Conservation (phyloP, 1,284 basidiomycete genomes). For the Omphalotus olearius region DNA sequence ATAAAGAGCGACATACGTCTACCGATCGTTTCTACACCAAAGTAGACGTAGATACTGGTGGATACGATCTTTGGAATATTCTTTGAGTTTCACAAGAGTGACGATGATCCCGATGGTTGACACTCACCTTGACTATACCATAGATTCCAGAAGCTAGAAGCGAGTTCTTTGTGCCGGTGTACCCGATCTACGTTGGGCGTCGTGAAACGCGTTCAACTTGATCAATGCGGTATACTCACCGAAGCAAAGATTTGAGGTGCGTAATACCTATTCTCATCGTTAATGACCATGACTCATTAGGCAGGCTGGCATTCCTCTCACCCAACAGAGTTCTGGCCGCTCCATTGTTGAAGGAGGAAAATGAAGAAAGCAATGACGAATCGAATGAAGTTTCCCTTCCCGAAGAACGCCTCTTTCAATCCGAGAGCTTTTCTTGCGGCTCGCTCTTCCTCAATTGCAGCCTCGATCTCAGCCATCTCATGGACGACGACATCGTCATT, state of each 20-base stretch:
- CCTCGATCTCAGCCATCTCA: conserved; percentile 55
- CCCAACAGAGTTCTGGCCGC: conserved; percentile 62
- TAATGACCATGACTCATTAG: conserved; percentile 30
- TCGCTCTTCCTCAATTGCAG: conserved; percentile 49
- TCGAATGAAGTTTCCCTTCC: conserved; percentile 58
- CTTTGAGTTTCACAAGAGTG: too few relatives aligned
- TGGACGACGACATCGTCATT: conserved; percentile 37
- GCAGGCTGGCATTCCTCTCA: conserved; percentile 28
- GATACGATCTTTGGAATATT: conserved; percentile 41
- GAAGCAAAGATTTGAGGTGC: conserved; percentile 50
- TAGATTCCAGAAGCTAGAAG: conserved; percentile 71
- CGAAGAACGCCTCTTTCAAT: conserved; percentile 52
- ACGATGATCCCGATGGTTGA: neutral
- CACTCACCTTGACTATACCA: conserved; percentile 41
- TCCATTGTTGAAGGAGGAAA: conserved; percentile 62
- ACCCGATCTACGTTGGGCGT: conserved; percentile 40
- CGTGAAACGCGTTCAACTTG: too few relatives aligned
- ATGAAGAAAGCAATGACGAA: conserved; percentile 63
- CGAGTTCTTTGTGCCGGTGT: conserved; percentile 45
- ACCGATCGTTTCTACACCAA: conserved; percentile 63
- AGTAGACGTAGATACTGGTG: conserved; percentile 31
- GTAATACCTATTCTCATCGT: conserved; percentile 52
- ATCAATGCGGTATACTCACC: conserved; percentile 25
- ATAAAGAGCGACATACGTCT: conserved; percentile 56
- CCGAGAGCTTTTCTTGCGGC: conserved; percentile 44